Percentiles rank a stretch among this genome's conserved stretches.
These are phyloP conservation scores for Neonectria hederae DNA, from an alignment of 2,329 filamentous ascomycete genomes.

Conservation along the genomic window DNA sequence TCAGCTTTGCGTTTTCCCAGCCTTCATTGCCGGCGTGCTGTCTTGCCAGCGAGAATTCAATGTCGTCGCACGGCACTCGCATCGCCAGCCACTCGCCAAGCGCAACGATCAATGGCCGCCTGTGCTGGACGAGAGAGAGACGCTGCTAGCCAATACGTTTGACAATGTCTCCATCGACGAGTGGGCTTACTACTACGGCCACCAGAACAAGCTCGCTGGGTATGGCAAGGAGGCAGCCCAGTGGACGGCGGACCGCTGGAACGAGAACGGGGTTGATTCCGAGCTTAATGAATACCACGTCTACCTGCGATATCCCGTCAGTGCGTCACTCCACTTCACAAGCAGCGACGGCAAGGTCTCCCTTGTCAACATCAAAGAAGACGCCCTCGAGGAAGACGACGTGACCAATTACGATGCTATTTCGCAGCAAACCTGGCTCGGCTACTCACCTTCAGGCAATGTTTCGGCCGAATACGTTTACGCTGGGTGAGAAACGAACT, in stretches of 20 bases:
- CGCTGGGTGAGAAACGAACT: conserved; percentile 63
- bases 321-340: conserved; percentile 58
- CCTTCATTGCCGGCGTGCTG: conserved; percentile 35
- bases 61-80: conserved; percentile 42
- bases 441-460: conserved; percentile 82
- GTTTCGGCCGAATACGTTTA: conserved; percentile 80
- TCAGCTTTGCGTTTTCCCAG: conserved; percentile 31
- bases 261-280: conserved; percentile 47
- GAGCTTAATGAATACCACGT: conserved; percentile 61
- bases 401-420: conserved; percentile 74
- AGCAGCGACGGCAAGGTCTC: conserved; percentile 59
- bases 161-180: conserved; percentile 50
- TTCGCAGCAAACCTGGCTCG: conserved; percentile 79
- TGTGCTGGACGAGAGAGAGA: conserved; percentile 46
- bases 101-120: conserved; percentile 50
- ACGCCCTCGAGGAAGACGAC: conserved; percentile 76
- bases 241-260: conserved; percentile 52
- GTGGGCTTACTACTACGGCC: conserved; percentile 53
- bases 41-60: conserved; percentile 46
- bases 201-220: conserved; percentile 51
- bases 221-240: conserved; percentile 49
- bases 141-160: conserved; percentile 48
- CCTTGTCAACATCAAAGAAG: conserved; percentile 76
- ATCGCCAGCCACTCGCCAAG: conserved; percentile 45
- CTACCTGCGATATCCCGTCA: conserved; percentile 69